Conservation (phyloP, 139 green algal species). For the Coelastrella sp. region DNA sequence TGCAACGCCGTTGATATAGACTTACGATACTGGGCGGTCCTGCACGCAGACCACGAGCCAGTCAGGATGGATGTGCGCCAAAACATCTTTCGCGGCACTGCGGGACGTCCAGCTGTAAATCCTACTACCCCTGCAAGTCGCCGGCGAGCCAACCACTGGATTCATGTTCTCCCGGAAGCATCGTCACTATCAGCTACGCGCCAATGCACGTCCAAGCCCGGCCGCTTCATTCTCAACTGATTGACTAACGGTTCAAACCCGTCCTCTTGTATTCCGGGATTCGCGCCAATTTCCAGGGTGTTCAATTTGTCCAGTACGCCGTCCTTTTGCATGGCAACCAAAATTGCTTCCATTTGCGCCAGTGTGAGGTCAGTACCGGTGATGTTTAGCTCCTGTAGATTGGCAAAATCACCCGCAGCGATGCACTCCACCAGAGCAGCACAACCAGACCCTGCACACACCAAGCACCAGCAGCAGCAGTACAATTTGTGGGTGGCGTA, state of each 20-base stretch:
- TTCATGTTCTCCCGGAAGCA: no score
- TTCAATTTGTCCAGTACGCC: background rate
- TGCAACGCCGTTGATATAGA: no score
- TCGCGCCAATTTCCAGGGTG: slow-evolving; percentile 34
- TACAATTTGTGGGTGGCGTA: no score
- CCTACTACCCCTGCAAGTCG: no score
- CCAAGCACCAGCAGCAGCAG: background rate
- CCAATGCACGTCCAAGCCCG: slow-evolving; percentile 47
- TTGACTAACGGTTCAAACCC: slow-evolving; percentile 32
- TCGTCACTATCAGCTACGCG: slow-evolving; percentile 31
- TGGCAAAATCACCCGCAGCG: background rate
- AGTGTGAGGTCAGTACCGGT: slow-evolving; percentile 21
- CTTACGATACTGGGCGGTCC: no score
- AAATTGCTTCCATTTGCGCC: background rate
- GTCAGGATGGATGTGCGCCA: no score
- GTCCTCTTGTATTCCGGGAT: slow-evolving; percentile 27
- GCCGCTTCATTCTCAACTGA: background rate
- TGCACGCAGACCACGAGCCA: no score
- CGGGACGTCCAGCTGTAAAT: no score
- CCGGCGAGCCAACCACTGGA: no score
- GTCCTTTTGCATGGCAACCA: background rate
- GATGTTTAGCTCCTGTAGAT: slow-evolving; percentile 29
- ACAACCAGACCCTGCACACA: background rate
- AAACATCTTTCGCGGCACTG: no score
- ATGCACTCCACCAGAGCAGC: background rate